Evolutionary conservation across 805 yeast species (phyloP), one percentile per base, ranked within the genome.

Genomic region (Tetrapisispora iriomotensis): DNA sequence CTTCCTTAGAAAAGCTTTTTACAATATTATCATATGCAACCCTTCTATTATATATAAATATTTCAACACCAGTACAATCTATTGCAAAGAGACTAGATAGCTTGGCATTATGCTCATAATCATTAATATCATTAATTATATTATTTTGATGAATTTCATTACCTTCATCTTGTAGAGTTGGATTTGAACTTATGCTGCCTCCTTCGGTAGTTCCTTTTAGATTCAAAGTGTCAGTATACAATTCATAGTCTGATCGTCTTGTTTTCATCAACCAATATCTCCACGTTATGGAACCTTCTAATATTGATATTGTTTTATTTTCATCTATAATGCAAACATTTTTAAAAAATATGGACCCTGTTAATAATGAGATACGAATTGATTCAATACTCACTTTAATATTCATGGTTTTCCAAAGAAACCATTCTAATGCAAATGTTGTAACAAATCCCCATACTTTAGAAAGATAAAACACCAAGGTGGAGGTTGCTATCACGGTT

Each of bases 251-350:
- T 28, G 53, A 54, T 46, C 43, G 44, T 47, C 72, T 61, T 14
- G 69, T 57, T 5, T 60, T 55, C 4, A 66, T 62, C 37, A 85
- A 64, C 97, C 97, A 92, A 58, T 86, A 90, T 44, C 94, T 62
- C 97, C 97, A 92, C 0, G 94, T 83, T 21, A 90, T 54, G 49
- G 76, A 74, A 1, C 90, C 82, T 44, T 79, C 78, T 21, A 83
- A 70, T 1, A 83, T 68, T 8, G 85, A 73, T 1, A 85, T 53
- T 2, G 94, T 77, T 44, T 77, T 76, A 60, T 88, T 81, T 36
- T 75, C 68, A n/a, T 86, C 82, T 6, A 83, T 74, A 10, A 84
- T 67, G 3, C 82, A 74, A 15, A 88, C 54, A 56, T 87, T 85
- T 47, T 80, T 82, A 53, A 87, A 76, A 53, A 83, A 75, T 8